Conservation (phyloP, 345 rosid species). For the Gynandropsis gynandra region DNA sequence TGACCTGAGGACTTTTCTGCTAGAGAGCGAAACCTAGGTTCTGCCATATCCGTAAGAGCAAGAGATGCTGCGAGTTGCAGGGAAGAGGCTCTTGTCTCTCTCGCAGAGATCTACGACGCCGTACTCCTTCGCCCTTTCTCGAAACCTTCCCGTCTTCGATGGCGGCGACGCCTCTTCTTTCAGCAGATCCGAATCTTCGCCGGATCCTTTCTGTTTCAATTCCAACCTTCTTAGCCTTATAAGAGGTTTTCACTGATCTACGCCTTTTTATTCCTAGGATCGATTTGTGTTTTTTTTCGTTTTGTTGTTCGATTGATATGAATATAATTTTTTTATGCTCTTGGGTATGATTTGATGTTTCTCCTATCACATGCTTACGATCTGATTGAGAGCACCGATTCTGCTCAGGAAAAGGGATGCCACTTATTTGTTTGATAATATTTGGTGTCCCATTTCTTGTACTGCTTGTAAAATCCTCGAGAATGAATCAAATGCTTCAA, state of each 20-base stretch:
- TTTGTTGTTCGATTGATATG: background rate
- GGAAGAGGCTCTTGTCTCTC: constrained; percentile 59
- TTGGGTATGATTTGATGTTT: background rate
- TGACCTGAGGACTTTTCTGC: constrained; percentile 14
- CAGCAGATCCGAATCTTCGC: constrained; percentile 18
- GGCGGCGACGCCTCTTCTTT: constrained; percentile 22
- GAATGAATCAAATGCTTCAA: background rate
- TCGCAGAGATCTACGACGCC: constrained; percentile 38
- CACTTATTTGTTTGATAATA: background rate
- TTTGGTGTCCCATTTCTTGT: background rate
- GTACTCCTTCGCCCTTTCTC: constrained; percentile 33
- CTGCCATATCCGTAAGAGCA: constrained; percentile 10
- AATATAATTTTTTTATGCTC: background rate
- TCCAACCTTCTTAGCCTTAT: constrained; percentile 31
- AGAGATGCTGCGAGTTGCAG: constrained; percentile 72
- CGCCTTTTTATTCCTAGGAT: background rate
- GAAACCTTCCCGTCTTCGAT: constrained; percentile 21
- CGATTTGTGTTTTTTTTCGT: background rate
- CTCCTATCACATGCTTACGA: background rate
- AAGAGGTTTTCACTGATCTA: constrained; percentile 41
- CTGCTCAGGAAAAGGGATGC: background rate
- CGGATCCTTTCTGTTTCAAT: constrained; percentile 32
- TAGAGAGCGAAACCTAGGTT: constrained; percentile 22
- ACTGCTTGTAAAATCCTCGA: background rate
- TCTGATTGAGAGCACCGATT: background rate